These are phyloP conservation scores for Picea glauca DNA, from an alignment of 75 land plant genomes.

Conservation along the genomic window DNA sequence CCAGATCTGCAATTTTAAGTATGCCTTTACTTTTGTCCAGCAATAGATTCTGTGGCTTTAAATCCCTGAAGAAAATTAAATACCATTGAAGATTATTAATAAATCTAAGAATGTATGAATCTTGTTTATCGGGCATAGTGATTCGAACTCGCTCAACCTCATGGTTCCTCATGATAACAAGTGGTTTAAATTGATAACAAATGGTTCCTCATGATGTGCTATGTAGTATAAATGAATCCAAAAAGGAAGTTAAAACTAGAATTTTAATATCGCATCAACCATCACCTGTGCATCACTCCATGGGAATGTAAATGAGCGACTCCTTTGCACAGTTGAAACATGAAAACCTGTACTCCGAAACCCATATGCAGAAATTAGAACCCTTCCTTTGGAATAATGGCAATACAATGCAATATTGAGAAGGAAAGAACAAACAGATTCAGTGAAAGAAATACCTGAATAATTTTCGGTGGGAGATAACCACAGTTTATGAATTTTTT, in stretches of 20 bases:
- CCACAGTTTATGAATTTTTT: constrained; percentile 77
- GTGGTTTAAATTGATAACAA: not conserved
- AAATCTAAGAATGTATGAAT: not conserved
- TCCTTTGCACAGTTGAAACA: constrained; percentile 85
- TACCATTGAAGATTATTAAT: not conserved
- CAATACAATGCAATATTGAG: not conserved
- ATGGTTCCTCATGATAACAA: too few species aligned
- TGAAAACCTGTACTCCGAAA: constrained; percentile 44
- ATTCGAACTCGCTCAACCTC: not conserved
- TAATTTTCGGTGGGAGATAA: constrained; percentile 30
- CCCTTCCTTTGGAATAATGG: not conserved
- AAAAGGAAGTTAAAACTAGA: not conserved
- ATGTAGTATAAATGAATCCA: not conserved
- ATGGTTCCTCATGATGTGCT: too few species aligned
- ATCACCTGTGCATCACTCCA: constrained; percentile 71
- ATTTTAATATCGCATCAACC: not conserved
- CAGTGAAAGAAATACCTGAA: constrained; percentile 33
- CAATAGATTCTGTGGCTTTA: constrained; percentile 78
- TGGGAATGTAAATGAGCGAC: constrained; percentile 84
- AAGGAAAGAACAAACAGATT: not conserved
- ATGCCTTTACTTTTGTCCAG: constrained; percentile 83
- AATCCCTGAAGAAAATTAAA: constrained; percentile 29
- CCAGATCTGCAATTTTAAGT: constrained; percentile 92
- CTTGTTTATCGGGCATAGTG: not conserved
- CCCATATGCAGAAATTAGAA: not conserved